A percentile compares a stretch with the other conserved stretches of the same genome.
phyloP scores from a whole-genome alignment of 192 early-diverging fungal species.

The Phlyctochytrium bullatum region DNA sequence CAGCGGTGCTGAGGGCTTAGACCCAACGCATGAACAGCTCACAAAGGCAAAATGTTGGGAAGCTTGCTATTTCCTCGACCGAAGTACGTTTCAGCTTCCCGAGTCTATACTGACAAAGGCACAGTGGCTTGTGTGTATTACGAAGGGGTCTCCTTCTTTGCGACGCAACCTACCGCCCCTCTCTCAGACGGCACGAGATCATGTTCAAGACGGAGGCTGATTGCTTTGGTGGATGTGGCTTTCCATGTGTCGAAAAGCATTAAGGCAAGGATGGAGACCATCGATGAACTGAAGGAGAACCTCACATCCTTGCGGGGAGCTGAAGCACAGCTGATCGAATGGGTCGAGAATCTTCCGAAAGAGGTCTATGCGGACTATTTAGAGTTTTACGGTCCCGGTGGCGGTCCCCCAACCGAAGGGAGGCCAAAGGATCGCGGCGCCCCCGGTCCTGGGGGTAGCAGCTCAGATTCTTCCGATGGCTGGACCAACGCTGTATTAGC shows the following conservation, averaged over 20 bases:
- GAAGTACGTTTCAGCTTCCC: not conserved
- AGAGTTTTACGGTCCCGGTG: too few relatives aligned
- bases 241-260: not conserved
- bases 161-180: not conserved
- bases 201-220: not conserved
- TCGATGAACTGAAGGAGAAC: not conserved
- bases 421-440: too few relatives aligned
- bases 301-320: not conserved
- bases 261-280: not conserved
- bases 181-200: not conserved
- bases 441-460: too few relatives aligned
- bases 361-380: too few relatives aligned
- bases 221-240: not conserved
- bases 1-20: not conserved
- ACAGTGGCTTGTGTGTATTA: not conserved
- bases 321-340: not conserved
- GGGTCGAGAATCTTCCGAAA: not conserved
- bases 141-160: not conserved
- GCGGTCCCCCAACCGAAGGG: too few relatives aligned
- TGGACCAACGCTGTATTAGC: too few relatives aligned
- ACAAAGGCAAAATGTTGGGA: not conserved
- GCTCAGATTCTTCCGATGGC: too few relatives aligned
- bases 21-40: not conserved
- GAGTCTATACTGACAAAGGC: too few relatives aligned
- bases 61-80: not conserved